phyloP scores from a whole-genome alignment of 805 yeast genomes.

The Kodamaea restingae region DNA sequence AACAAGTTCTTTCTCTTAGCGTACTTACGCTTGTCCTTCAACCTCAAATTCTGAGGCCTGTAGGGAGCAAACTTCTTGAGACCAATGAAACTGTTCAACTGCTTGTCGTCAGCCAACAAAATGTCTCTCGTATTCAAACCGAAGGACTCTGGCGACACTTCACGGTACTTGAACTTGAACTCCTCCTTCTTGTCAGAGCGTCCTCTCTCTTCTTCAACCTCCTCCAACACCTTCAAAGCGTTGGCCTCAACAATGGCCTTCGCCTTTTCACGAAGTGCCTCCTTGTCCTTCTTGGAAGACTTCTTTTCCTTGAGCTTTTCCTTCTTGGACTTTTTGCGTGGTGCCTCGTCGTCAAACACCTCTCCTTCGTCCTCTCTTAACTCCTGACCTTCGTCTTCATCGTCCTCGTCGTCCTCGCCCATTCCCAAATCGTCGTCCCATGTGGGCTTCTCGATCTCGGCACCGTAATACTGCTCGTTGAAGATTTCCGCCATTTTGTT shows the following conservation, averaged over 20 bases:
- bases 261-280: constrained; percentile 60
- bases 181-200: constrained; percentile 41
- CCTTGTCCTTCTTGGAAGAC: constrained; percentile 57
- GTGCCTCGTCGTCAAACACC: constrained; percentile 19
- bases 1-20: constrained; percentile 77
- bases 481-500: constrained; percentile 76
- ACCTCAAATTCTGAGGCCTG: constrained; percentile 65
- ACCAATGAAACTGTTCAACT: constrained; percentile 79
- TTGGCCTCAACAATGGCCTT: constrained; percentile 76
- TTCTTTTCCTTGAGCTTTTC: constrained; percentile 56
- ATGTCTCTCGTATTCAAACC: constrained; percentile 87
- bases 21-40: constrained; percentile 78
- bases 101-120: constrained; percentile 81
- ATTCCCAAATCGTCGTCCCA: constrained; percentile 47
- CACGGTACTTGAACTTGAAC: constrained; percentile 75
- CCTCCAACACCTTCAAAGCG: constrained; percentile 59
- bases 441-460: constrained; percentile 49
- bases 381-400: constrained; percentile 5
- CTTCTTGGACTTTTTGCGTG: constrained; percentile 44
- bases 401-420: constrained; percentile 9
- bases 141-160: constrained; percentile 90
- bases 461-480: constrained; percentile 74
- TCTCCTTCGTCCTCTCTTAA: constrained; percentile 16
- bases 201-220: constrained; percentile 61
- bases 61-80: constrained; percentile 92